These are phyloP conservation scores for Sisymbrium altissimum DNA, from an alignment of 345 rosid species.

Conservation along the genomic window DNA sequence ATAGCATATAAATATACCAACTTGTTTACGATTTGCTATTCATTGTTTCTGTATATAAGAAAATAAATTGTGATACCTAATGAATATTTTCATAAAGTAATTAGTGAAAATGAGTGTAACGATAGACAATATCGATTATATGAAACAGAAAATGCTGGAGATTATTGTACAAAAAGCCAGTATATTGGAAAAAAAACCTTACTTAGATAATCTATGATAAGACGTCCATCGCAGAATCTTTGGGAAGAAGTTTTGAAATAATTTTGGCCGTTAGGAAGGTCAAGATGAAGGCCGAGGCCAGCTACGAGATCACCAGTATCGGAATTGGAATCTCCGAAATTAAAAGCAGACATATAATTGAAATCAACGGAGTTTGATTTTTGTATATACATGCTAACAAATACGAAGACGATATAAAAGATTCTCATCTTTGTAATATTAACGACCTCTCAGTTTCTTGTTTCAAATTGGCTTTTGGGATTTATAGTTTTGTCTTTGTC, in stretches of 20 bases:
- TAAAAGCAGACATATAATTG: constrained; percentile 50
- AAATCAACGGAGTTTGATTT: constrained; percentile 33
- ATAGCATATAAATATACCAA: too few species aligned
- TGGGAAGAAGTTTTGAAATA: constrained; percentile 49
- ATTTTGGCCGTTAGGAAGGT: constrained; percentile 44
- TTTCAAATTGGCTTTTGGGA: background rate
- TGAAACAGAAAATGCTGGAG: background rate
- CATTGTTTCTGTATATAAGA: too few species aligned
- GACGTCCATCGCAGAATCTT: constrained; percentile 70
- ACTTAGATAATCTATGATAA: constrained; percentile 57
- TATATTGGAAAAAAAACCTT: constrained; percentile 9
- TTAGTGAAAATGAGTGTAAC: background rate
- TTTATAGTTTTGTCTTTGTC: constrained; percentile 4
- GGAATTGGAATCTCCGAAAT: constrained; percentile 75
- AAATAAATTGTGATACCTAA: too few species aligned
- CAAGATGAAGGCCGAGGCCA: constrained; percentile 44
- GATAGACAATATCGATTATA: background rate
- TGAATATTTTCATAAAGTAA: too few species aligned
- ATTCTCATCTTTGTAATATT: constrained; percentile 10
- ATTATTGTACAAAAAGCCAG: background rate
- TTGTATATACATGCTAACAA: background rate
- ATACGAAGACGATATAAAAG: background rate
- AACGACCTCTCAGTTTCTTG: background rate
- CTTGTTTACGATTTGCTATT: too few species aligned
- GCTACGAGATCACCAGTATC: constrained; percentile 61